phyloP scores from a whole-genome alignment of 495 filamentous ascomycete species.

The Pseudomonodictys pantanalensis region DNA sequence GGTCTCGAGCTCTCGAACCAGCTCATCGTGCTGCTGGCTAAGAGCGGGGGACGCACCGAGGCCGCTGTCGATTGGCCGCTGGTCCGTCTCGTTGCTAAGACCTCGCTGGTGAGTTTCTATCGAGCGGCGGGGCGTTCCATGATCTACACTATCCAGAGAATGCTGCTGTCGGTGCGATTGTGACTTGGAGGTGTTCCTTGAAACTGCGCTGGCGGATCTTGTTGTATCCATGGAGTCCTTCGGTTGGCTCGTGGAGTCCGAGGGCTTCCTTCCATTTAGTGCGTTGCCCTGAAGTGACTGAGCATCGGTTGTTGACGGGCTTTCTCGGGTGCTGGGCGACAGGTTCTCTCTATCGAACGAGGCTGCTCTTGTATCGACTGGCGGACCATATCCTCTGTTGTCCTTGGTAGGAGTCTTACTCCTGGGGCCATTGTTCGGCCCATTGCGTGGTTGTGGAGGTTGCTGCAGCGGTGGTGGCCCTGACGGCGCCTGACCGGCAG shows the following conservation, averaged over 20 bases:
- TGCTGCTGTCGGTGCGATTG: conserved; percentile 33
- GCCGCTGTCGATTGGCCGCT: conserved; percentile 39
- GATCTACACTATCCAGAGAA: conserved; percentile 34
- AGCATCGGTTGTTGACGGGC: conserved; percentile 8
- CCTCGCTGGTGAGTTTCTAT: conserved; percentile 28
- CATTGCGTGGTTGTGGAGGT: conserved; percentile 68
- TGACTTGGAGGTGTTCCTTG: conserved; percentile 30
- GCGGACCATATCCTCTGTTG: conserved; percentile 47
- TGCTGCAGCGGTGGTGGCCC: conserved; percentile 87
- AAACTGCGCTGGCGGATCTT: conserved; percentile 26
- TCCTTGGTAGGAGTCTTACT: conserved; percentile 57
- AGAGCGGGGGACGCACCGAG: conserved; percentile 41
- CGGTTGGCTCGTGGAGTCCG: conserved; percentile 11
- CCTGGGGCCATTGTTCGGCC: conserved; percentile 29
- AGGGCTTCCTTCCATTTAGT: conserved; percentile 22
- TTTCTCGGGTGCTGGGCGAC: conserved; percentile 56
- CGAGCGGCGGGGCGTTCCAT: conserved; percentile 29
- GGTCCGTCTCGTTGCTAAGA: conserved; percentile 22
- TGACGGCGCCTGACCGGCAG: conserved; percentile 68
- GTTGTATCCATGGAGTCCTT: conserved; percentile 30
- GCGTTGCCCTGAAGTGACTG: not conserved
- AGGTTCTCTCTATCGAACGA: conserved; percentile 44
- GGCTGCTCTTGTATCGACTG: conserved; percentile 52
- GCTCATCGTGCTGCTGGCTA: conserved; percentile 48
- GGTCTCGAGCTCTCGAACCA: conserved; percentile 79